phyloP scores from a whole-genome alignment of 768 basidiomycete genomes.

The Boletus coccyginus region DNA sequence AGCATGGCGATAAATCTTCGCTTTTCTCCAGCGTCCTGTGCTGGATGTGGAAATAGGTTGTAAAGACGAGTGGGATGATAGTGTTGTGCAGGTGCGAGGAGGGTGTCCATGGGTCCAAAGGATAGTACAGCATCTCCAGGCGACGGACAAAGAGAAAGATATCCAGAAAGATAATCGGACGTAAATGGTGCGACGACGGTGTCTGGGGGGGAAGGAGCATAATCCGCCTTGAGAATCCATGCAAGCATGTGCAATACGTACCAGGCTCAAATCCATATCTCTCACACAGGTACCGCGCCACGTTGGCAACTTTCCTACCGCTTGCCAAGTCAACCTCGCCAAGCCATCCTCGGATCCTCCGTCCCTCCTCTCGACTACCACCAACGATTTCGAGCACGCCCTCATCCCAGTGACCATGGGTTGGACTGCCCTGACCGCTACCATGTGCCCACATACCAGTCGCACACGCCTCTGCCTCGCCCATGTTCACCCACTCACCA shows the following conservation, averaged over 20 bases:
- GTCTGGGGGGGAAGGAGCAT: conserved; percentile 39
- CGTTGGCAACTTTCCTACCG: conserved; percentile 59
- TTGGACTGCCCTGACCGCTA: conserved; percentile 21
- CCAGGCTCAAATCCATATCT: conserved; percentile 80
- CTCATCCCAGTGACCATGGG: conserved; percentile 75
- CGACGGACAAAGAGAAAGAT: conserved; percentile 73
- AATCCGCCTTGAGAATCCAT: background rate
- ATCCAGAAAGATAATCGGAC: conserved; percentile 70
- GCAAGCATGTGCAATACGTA: conserved; percentile 24
- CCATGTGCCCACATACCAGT: conserved; percentile 75
- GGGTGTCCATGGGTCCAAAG: conserved; percentile 77
- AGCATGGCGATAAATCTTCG: conserved; percentile 71
- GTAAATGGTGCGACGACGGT: conserved; percentile 75
- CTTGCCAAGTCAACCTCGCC: conserved; percentile 77
- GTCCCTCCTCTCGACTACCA: conserved; percentile 70
- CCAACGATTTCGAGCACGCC: conserved; percentile 74
- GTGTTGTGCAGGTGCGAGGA: conserved; percentile 73
- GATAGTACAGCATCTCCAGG: conserved; percentile 72
- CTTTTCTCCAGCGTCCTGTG: conserved; percentile 72
- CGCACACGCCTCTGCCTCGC: conserved; percentile 73
- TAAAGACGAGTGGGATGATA: conserved; percentile 75
- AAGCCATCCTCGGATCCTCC: conserved; percentile 71
- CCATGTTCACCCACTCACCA: conserved; percentile 70
- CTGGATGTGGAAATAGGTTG: conserved; percentile 76
- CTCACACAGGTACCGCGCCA: conserved; percentile 75